A percentile compares a stretch with the other conserved stretches of the same genome.
These are phyloP conservation scores for Paramyrothecium sp. DNA, from an alignment of 2,329 filamentous ascomycete species.

Conservation along the genomic window DNA sequence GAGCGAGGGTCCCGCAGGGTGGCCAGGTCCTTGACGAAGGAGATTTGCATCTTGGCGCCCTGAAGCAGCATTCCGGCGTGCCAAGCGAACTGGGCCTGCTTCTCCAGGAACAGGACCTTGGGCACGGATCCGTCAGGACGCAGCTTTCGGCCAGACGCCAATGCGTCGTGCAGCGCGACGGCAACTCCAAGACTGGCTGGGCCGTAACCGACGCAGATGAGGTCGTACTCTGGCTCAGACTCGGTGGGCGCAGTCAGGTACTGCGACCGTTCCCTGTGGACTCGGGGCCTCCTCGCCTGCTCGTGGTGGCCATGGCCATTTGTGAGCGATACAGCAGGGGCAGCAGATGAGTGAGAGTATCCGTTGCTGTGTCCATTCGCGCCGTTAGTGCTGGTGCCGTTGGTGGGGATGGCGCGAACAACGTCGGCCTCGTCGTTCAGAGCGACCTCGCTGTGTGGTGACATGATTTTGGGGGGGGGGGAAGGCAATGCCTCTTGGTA, in stretches of 20 bases:
- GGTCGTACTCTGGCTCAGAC: constrained; percentile 70
- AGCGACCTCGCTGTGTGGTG: constrained; percentile 32
- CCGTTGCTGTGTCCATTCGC: constrained; percentile 8
- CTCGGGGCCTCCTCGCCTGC: constrained; percentile 13
- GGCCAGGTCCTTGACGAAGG: constrained; percentile 93
- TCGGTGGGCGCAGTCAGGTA: constrained; percentile 11
- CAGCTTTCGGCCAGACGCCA: constrained; percentile 49
- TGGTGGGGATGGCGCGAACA: constrained; percentile 10
- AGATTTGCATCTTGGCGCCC: constrained; percentile 95
- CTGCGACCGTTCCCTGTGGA: constrained; percentile 18
- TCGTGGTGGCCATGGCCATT: constrained; percentile 18
- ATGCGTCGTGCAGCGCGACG: constrained; percentile 81
- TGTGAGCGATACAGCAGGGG: constrained; percentile 12
- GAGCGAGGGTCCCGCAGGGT: constrained; percentile 84
- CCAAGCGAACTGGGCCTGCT: constrained; percentile 82
- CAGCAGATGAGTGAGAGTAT: constrained; percentile 11
- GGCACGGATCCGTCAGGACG: constrained; percentile 46
- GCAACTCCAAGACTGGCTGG: constrained; percentile 88
- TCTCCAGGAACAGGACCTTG: constrained; percentile 84
- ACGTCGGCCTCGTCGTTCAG: constrained; percentile 20
- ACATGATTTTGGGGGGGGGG: constrained; percentile 20
- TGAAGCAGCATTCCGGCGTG: constrained; percentile 94
- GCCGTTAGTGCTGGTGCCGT: constrained; percentile 10
- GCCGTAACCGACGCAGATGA: constrained; percentile 90
- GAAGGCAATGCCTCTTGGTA: neutral